Base-by-base conservation (phyloP, 352 stramenopile species). In the Pythium oligandrum region DNA sequence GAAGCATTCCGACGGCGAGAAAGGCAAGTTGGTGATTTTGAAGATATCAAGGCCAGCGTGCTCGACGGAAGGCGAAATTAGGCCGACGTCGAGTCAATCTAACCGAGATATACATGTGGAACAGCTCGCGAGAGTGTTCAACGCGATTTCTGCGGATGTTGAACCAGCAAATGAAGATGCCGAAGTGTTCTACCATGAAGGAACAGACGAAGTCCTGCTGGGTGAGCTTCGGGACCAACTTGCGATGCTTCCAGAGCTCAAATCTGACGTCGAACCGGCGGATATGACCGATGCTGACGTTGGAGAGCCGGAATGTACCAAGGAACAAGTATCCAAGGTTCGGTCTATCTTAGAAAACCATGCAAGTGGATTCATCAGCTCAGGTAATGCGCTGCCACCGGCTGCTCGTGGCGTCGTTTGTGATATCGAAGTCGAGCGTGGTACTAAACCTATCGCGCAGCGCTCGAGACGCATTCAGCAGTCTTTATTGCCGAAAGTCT, bases 371-470 rank as follows among this genome's bases (percentile, higher is more conserved):
- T 63, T 58, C 44, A 4, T 63, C 26, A 35, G 49, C 39, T 53
- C 56, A 6, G 56, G 56, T 4, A 63, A 63, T 31, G 56, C 56
- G 6, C 32, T 63, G 5, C 50, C 57, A 12, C 45, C 37, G 11
- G 45, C 57, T n/a, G 57, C 51, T 4, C 3, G 51, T 4, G 57
- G 57, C 7, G 44, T 48, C 0, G 51, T 59, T 0, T 64, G 57
- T 37, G 57, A 59, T 26, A 60, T 64, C n/a, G 57, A 64, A 6
- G 31, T 64, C 32, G 34, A 36, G 8, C 34, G 26, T n/a, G 51
- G 43, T 26, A 48, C 46, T 1, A 37, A 44, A 44, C 58, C 52
- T 3, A 51, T 66, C 9, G 58, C 58, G 4, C 4, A 57, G 35
- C 45, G 34, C 9, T 8, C 53, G 0, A 2, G 58, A 9, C 46